Percentiles rank a stretch among this genome's conserved stretches.
Evolutionary conservation across 345 rosid species (phyloP).

Genomic region (Sisymbrium irio): DNA sequence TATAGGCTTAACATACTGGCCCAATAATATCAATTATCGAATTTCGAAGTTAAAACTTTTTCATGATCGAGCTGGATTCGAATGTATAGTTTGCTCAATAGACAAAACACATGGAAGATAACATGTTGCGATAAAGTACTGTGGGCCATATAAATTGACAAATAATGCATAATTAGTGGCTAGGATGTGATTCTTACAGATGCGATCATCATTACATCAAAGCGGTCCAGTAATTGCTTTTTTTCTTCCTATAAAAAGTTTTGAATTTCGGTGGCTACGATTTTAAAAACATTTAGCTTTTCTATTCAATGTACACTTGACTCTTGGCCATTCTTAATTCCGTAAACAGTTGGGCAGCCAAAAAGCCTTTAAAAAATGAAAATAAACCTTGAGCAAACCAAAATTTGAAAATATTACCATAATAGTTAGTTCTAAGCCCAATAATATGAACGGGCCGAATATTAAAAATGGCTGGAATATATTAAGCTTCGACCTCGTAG

Average conservation of each 20-base stretch:
- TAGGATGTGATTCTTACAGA: slow-evolving; percentile 16
- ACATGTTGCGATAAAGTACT: slow-evolving; percentile 1
- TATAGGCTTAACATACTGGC: not conserved
- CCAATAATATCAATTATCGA: not conserved
- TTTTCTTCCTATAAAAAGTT: not conserved
- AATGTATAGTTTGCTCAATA: not conserved
- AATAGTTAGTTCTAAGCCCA: not conserved
- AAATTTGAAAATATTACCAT: no score
- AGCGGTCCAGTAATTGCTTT: not conserved
- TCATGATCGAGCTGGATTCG: slow-evolving; percentile 2
- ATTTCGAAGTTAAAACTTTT: not conserved
- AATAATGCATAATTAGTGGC: slow-evolving; percentile 21
- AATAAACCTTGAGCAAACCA: no score
- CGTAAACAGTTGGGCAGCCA: not conserved
- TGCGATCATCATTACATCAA: slow-evolving; percentile 16
- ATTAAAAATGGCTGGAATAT: not conserved
- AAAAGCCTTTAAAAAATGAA: not conserved
- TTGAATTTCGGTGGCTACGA: not conserved
- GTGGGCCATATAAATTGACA: slow-evolving; percentile 23
- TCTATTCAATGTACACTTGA: no score
- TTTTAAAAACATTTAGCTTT: no score
- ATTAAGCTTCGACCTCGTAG: no score
- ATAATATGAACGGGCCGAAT: not conserved
- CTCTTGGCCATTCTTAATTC: not conserved
- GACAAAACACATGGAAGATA: not conserved